Evolutionary conservation across 108 stramenopile species (phyloP).

Genomic region (Cyclotella atomus): DNA sequence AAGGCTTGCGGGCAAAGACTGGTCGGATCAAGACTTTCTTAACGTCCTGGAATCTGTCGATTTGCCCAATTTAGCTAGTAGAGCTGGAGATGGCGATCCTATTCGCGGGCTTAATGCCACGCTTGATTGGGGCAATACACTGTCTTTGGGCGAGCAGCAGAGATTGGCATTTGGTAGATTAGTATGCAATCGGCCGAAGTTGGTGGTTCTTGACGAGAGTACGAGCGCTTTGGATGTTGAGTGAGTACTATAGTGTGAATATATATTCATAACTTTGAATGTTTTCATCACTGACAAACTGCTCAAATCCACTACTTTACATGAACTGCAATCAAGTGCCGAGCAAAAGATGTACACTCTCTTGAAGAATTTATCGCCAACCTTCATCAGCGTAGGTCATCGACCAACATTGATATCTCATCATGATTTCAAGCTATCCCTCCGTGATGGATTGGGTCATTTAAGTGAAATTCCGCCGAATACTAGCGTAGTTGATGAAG

Average conservation of each 20-base stretch:
- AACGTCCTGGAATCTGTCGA: slow-evolving; percentile 49
- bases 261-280: too few relatives aligned
- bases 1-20: slow-evolving; percentile 35
- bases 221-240: slow-evolving; percentile 77
- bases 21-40: slow-evolving; percentile 43
- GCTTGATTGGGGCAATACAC: slow-evolving; percentile 70
- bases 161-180: slow-evolving; percentile 75
- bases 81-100: slow-evolving; percentile 56
- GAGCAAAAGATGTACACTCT: slow-evolving; percentile 74
- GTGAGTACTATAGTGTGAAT: slow-evolving; percentile 7
- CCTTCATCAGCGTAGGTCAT: slow-evolving; percentile 84
- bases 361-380: slow-evolving; percentile 49
- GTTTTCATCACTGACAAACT: too few relatives aligned
- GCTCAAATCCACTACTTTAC: too few relatives aligned
- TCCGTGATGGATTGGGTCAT: slow-evolving; percentile 33
- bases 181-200: slow-evolving; percentile 60
- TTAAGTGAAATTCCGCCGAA: slow-evolving; percentile 35
- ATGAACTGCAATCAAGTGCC: too few relatives aligned
- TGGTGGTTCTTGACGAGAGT: slow-evolving; percentile 80
- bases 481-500: slow-evolving; percentile 33
- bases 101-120: slow-evolving; percentile 47
- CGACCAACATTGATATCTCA: slow-evolving; percentile 71
- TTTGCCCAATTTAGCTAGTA: slow-evolving; percentile 46
- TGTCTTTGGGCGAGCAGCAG: slow-evolving; percentile 84
- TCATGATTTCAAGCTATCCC: slow-evolving; percentile 67